A percentile compares a stretch with the other conserved stretches of the same genome.
These are phyloP conservation scores for Trichophyton schoenleinii DNA, from an alignment of 2,329 filamentous ascomycete species.

Conservation along the genomic window DNA sequence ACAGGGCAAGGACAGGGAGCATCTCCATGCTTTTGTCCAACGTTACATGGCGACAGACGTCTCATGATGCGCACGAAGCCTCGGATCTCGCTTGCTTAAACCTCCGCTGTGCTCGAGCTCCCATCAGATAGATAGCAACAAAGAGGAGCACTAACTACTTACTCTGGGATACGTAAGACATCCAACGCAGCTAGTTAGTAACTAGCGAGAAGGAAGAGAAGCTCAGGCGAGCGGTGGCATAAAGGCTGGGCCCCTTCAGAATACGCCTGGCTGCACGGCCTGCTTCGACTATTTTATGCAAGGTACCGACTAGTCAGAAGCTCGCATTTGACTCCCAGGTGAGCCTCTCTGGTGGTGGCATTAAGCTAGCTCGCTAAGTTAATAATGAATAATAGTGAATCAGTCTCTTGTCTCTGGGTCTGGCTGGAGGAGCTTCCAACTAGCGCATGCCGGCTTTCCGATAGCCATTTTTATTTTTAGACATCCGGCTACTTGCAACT, in stretches of 20 bases:
- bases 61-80: neutral
- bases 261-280: neutral
- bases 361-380: neutral
- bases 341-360: neutral
- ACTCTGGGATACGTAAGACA: neutral
- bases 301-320: neutral
- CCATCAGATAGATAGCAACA: neutral
- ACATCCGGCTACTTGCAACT: neutral
- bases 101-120: neutral
- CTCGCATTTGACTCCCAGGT: neutral
- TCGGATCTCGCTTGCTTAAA: neutral
- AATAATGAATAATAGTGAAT: no score
- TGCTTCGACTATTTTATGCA: neutral
- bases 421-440: no score
- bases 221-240: neutral
- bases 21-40: neutral
- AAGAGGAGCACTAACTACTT: no score
- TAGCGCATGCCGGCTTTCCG: neutral
- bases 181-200: neutral
- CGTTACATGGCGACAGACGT: neutral
- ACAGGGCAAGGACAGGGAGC: neutral
- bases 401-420: no score
- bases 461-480: neutral
- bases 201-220: neutral
- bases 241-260: neutral